These are phyloP conservation scores for Xylariaceae sp. DNA, from an alignment of 2,329 filamentous ascomycete species.

Conservation along the genomic window DNA sequence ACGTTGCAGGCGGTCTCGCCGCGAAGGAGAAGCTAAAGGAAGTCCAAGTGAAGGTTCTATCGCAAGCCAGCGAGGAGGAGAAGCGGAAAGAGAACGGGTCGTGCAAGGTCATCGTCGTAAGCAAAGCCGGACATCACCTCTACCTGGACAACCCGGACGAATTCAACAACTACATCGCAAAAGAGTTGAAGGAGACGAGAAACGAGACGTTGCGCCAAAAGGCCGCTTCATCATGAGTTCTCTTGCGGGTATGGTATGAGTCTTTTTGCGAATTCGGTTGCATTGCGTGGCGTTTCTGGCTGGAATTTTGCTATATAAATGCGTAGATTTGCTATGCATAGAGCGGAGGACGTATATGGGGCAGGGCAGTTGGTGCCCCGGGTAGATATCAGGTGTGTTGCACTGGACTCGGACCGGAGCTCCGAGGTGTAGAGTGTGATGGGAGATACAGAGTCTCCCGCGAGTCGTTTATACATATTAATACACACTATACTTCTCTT, in stretches of 20 bases:
- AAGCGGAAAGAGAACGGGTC: conserved; percentile 67
- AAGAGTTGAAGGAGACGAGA: conserved; percentile 50
- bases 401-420: background rate
- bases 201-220: conserved; percentile 26
- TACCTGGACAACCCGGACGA: conserved; percentile 56
- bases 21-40: conserved; percentile 73
- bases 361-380: background rate
- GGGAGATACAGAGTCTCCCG: no score
- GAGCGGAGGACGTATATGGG: no score
- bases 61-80: conserved; percentile 61
- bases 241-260: background rate
- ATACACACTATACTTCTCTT: background rate
- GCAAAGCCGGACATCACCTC: conserved; percentile 53
- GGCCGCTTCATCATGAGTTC: background rate
- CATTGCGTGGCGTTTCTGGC: conserved; percentile 14
- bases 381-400: background rate
- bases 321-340: background rate
- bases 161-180: conserved; percentile 49
- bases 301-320: background rate
- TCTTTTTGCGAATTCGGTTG: conserved; percentile 7
- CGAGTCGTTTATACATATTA: background rate
- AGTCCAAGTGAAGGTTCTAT: conserved; percentile 55
- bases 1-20: conserved; percentile 76
- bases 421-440: background rate
- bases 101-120: conserved; percentile 75